phyloP scores from a whole-genome alignment of 352 stramenopile genomes.

The Phytopythium oedochilum region DNA sequence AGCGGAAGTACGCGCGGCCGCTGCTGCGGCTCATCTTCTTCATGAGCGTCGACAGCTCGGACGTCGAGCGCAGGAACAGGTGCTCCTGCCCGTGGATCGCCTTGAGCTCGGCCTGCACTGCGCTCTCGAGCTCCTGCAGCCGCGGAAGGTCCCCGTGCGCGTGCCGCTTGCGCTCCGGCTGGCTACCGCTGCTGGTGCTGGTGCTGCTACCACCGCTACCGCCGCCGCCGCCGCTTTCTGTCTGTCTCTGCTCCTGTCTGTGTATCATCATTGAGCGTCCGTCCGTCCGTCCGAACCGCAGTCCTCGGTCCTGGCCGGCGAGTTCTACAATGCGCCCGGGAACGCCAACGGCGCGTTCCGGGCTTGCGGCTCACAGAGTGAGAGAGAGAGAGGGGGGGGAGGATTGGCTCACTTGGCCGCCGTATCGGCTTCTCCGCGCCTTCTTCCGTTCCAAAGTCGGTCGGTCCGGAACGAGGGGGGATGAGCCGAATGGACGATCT shows the following conservation, averaged over 20 bases:
- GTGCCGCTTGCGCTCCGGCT: slow-evolving; percentile 11
- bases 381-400: background rate
- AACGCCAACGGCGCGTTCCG: background rate
- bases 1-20: slow-evolving; percentile 76
- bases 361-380: background rate
- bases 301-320: too few species aligned
- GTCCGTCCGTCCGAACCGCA: too few species aligned
- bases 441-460: slow-evolving; percentile 3
- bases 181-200: slow-evolving; percentile 17
- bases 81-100: slow-evolving; percentile 59
- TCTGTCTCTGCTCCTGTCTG: too few species aligned
- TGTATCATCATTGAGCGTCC: too few species aligned
- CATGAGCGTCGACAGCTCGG: slow-evolving; percentile 63
- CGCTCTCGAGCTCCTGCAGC: slow-evolving; percentile 60
- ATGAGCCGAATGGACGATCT: background rate
- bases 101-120: slow-evolving; percentile 61
- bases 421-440: background rate
- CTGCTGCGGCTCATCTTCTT: slow-evolving; percentile 65
- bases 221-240: too few species aligned
- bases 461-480: too few species aligned
- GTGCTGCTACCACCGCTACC: too few species aligned
- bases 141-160: slow-evolving; percentile 49
- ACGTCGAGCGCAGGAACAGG: slow-evolving; percentile 75
- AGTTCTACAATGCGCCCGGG: slow-evolving; percentile 2
- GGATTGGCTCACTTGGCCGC: background rate